Base-by-base conservation (phyloP, 306 rosid genomes). In the Dryas alaskensis region DNA sequence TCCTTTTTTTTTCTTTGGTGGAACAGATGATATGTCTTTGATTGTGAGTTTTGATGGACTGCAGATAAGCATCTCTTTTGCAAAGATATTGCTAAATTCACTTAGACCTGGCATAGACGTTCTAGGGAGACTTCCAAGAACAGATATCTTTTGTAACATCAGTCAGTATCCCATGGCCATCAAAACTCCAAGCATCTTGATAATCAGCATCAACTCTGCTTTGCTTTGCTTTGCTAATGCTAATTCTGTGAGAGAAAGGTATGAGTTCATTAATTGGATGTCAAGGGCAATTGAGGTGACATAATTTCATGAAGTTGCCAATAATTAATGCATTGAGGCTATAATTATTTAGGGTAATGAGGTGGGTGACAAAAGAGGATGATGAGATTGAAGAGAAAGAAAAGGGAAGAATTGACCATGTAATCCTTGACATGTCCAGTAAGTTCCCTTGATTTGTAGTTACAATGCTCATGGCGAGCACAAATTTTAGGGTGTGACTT, bases 201-300 rank as follows among this genome's bases (percentile, higher is more conserved):
- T 83, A 2, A 75, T 93, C 70, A 89, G 98, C 53, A 82, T 86
- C 49, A 86, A 86, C 82, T 87, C 97, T 62, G 86, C 85, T 63
- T 84, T 92, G 51, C 89, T 93, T 63, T 93, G 98, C 80, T 93
- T 93, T 68, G 96, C 96, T 7, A 93, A 93, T 80, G 92, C 98
- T 3, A 89, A 82, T 63, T 86, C 90, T 65, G 81, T 91, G 8
- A 85, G 89, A 85, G 96, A 91, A 81, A 91, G 96, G 98, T 78
- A 80, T 8, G 37, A 25, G 8, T 11, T 7, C 43, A 10, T 46
- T 9, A 52, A n/a, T 52, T 69, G 42, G 17, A 46, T 2, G 70
- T 67, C 25, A 27, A 67, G 45, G 42, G n/a, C 10, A 9, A 40
- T 37, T 60, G 9, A 13, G 65, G 25, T 67, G 46, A 31, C 48